Conservation (phyloP, 1,139 yeast species). For the Suzukiozyma palmioleophila region DNA sequence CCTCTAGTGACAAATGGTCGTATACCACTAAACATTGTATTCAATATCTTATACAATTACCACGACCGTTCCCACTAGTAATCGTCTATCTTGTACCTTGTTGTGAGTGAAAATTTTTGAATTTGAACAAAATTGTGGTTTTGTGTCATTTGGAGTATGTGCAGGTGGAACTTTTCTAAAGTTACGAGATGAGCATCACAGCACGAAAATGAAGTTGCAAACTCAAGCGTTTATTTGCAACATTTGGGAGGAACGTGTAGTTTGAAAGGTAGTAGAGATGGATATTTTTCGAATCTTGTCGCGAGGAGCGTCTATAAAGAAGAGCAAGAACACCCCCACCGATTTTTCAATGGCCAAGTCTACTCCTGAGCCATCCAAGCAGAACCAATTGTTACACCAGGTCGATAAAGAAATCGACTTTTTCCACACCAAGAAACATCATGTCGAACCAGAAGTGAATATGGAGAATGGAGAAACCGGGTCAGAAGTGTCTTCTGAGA, state of each 20-base stretch:
- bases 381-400: constrained; percentile 35
- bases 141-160: constrained; percentile 1
- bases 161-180: constrained; percentile 1
- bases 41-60: not conserved
- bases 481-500: constrained; percentile 15
- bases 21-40: not conserved
- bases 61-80: too few species aligned
- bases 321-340: constrained; percentile 26
- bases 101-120: constrained; percentile 1
- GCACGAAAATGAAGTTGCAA: not conserved
- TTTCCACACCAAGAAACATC: constrained; percentile 53
- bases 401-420: constrained; percentile 66
- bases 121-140: not conserved
- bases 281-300: constrained; percentile 83
- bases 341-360: not conserved
- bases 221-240: not conserved
- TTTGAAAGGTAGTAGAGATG: constrained; percentile 38
- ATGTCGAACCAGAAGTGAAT: constrained; percentile 15
- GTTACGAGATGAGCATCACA: constrained; percentile 7
- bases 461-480: constrained; percentile 15
- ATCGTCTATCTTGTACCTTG: too few species aligned
- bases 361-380: constrained; percentile 22
- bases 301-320: constrained; percentile 78
- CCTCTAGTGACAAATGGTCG: constrained; percentile 1
- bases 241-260: too few species aligned